phyloP scores from a whole-genome alignment of 2,329 filamentous ascomycete genomes.

The Capronia coronata region DNA sequence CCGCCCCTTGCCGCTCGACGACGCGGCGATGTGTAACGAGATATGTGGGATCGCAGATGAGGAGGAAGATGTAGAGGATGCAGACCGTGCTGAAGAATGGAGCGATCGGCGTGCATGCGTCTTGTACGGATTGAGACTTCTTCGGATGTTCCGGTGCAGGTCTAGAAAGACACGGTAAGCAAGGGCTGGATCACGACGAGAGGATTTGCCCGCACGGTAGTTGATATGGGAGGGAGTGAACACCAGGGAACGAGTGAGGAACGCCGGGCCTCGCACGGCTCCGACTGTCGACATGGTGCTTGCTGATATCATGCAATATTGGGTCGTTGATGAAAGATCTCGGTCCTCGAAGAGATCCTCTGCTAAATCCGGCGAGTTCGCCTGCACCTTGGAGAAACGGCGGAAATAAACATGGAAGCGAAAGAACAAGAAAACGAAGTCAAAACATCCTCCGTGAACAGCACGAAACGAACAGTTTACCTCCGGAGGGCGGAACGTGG shows the following conservation, averaged over 20 bases:
- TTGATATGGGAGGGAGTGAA: conserved; percentile 21
- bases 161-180: conserved; percentile 26
- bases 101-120: conserved; percentile 7
- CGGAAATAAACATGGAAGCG: background rate
- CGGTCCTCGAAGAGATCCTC: background rate
- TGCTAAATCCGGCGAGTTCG: background rate
- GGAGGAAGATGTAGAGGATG: conserved; percentile 1
- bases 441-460: background rate
- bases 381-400: background rate
- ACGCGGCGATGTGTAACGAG: conserved; percentile 65
- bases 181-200: conserved; percentile 23
- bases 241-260: conserved; percentile 22
- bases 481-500: background rate
- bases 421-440: background rate
- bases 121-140: conserved; percentile 20
- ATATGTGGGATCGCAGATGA: conserved; percentile 38
- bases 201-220: conserved; percentile 26
- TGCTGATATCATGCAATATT: background rate
- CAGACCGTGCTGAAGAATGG: conserved; percentile 14
- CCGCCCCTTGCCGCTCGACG: conserved; percentile 66
- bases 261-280: conserved; percentile 13
- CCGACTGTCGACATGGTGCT: conserved; percentile 17
- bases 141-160: conserved; percentile 20
- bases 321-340: no score
- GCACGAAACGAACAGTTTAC: background rate